Percentiles rank a stretch among this genome's conserved stretches.
phyloP scores from a whole-genome alignment of 2,329 filamentous ascomycete genomes.

The Sclerotinia minor region DNA sequence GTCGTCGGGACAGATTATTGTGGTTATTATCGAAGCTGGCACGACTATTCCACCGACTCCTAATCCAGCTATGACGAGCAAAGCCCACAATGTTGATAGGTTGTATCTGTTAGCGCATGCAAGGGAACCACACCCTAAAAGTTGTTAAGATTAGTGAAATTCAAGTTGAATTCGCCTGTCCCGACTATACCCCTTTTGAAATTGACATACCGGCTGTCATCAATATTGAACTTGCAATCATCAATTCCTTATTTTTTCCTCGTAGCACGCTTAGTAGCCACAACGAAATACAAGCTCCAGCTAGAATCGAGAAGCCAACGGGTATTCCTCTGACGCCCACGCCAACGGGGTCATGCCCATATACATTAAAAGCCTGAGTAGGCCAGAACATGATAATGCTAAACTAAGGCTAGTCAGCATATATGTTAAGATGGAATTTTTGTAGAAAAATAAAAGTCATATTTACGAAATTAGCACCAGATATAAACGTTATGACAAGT shows the following conservation, averaged over 20 bases:
- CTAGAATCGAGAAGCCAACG: slow-evolving; percentile 63
- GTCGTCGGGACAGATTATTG: slow-evolving; percentile 69
- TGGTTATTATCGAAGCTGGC: slow-evolving; percentile 64
- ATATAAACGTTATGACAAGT: slow-evolving; percentile 59
- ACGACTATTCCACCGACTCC: slow-evolving; percentile 63
- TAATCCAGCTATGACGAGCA: slow-evolving; percentile 61
- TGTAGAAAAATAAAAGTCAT: background rate
- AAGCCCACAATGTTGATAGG: slow-evolving; percentile 53
- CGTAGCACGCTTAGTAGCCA: slow-evolving; percentile 57
- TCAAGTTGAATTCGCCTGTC: slow-evolving; percentile 41
- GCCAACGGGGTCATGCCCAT: slow-evolving; percentile 61
- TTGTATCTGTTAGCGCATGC: slow-evolving; percentile 54
- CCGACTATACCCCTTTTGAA: background rate
- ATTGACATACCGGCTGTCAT: slow-evolving; percentile 62
- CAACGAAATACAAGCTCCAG: slow-evolving; percentile 60
- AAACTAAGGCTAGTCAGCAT: slow-evolving; percentile 27
- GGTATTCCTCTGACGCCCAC: slow-evolving; percentile 67
- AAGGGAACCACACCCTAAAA: slow-evolving; percentile 51
- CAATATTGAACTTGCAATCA: slow-evolving; percentile 58
- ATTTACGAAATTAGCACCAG: slow-evolving; percentile 51
- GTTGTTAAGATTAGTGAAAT: slow-evolving; percentile 43
- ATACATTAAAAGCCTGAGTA: slow-evolving; percentile 63
- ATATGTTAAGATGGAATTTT: fast-evolving
- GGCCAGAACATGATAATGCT: slow-evolving; percentile 55
- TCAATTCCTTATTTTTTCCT: slow-evolving; percentile 59